Percentiles rank a stretch among this genome's conserved stretches.
Conservation (phyloP, 2,329 filamentous ascomycete species). For the Aspergillus pseudoterreus region DNA sequence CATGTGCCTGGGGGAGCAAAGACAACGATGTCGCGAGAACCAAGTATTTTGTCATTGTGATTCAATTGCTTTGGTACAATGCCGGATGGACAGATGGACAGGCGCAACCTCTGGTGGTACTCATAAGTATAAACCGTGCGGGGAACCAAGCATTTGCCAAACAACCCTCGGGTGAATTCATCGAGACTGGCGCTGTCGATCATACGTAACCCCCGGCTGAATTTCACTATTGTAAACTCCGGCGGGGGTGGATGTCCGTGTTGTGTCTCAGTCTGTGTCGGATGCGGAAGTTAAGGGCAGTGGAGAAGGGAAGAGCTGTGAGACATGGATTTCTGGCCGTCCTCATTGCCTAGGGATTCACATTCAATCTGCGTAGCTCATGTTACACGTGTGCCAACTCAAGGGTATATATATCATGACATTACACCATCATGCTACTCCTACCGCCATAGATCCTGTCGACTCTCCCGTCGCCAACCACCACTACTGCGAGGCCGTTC, state of each 20-base stretch:
- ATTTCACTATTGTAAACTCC: background rate
- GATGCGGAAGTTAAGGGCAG: background rate
- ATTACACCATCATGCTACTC: conserved; percentile 3
- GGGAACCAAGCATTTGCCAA: no score
- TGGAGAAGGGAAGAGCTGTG: no score
- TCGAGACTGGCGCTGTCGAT: background rate
- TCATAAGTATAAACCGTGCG: no score
- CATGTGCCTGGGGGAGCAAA: conserved; percentile 9
- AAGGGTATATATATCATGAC: conserved; percentile 9
- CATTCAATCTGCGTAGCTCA: background rate
- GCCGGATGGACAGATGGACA: no score
- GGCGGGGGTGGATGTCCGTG: background rate
- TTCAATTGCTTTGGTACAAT: background rate
- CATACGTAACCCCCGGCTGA: background rate
- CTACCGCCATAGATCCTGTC: conserved; percentile 38
- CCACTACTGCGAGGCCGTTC: conserved; percentile 34
- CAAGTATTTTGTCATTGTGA: background rate
- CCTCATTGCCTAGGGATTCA: background rate
- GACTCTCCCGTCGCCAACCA: conserved; percentile 29
- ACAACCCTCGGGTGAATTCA: no score
- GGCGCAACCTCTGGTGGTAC: no score
- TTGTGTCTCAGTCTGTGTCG: background rate
- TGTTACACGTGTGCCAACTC: background rate
- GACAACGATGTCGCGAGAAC: background rate
- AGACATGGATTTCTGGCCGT: background rate